Evolutionary conservation across 805 yeast species (phyloP).

Genomic region (Sugiyamaella floridensis): DNA sequence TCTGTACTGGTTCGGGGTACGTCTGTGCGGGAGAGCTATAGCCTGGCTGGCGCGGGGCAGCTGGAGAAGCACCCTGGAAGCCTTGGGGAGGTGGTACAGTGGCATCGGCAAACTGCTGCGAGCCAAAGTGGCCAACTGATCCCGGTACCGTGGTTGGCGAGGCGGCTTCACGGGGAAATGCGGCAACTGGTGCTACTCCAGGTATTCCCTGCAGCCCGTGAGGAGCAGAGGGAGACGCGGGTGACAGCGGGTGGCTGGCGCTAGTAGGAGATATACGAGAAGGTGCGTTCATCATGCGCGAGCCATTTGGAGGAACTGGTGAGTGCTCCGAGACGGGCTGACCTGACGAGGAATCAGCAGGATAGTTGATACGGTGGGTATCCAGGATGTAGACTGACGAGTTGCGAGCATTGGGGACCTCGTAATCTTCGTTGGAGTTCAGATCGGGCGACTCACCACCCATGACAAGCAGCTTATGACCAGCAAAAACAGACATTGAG

Average conservation of each 20-base stretch:
- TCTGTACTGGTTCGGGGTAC: conserved; percentile 3
- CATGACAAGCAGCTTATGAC: conserved; percentile 69
- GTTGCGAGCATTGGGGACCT: conserved; percentile 25
- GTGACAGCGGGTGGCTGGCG: background rate
- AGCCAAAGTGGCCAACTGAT: background rate
- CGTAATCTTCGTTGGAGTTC: conserved; percentile 42
- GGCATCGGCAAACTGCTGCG: conserved; percentile 2
- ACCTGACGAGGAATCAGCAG: conserved; percentile 6
- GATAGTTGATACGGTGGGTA: conserved; percentile 39
- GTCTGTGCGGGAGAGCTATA: conserved; percentile 1
- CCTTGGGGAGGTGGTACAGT: background rate
- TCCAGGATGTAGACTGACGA: conserved; percentile 52
- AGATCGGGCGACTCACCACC: conserved; percentile 77
- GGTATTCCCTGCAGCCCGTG: conserved; percentile 6
- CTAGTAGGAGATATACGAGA: background rate
- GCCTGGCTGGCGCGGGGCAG: background rate
- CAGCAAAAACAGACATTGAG: conserved; percentile 64
- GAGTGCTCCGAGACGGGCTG: background rate
- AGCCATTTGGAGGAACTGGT: background rate
- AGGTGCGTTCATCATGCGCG: background rate
- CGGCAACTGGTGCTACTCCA: conserved; percentile 8
- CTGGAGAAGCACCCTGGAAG: background rate
- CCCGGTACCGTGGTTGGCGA: background rate
- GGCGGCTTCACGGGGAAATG: conserved; percentile 2
- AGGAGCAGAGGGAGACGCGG: background rate